Conservation (phyloP, 2,329 filamentous ascomycete species). For the Cryphonectria naterciae region DNA sequence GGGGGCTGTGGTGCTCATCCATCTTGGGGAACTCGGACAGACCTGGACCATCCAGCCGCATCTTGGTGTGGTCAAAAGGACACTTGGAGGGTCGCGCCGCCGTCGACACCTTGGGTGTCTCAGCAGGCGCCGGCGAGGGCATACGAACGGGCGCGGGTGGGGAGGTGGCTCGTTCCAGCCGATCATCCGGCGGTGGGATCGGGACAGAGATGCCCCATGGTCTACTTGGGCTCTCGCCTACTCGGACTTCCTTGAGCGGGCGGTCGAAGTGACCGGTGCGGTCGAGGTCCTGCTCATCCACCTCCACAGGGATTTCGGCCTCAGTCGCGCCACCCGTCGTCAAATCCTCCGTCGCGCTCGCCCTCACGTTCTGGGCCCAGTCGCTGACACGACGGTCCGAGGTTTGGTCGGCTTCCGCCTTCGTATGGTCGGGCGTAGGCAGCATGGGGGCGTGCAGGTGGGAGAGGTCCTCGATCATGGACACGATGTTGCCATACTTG, state of each 20-base stretch:
- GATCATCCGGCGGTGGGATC: conserved; percentile 40
- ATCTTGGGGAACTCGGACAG: conserved; percentile 26
- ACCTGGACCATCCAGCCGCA: conserved; percentile 29
- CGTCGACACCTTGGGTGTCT: conserved; percentile 24
- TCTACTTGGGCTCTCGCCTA: conserved; percentile 89
- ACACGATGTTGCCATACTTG: conserved; percentile 90
- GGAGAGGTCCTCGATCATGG: conserved; percentile 91
- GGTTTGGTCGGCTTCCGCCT: conserved; percentile 46
- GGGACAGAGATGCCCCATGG: conserved; percentile 86
- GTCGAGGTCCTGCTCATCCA: conserved; percentile 58
- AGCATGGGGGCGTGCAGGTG: conserved; percentile 88
- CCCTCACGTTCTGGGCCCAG: conserved; percentile 81
- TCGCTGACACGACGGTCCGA: conserved; percentile 77
- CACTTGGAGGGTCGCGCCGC: conserved; percentile 51
- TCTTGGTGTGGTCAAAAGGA: conserved; percentile 53
- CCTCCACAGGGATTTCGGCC: conserved; percentile 44
- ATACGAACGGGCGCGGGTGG: conserved; percentile 62
- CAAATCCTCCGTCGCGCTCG: conserved; percentile 45
- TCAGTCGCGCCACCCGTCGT: conserved; percentile 37
- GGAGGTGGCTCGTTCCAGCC: conserved; percentile 58
- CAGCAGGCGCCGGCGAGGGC: conserved; percentile 43
- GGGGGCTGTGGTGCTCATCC: conserved; percentile 28
- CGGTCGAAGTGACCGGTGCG: conserved; percentile 80
- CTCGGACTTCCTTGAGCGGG: conserved; percentile 83
- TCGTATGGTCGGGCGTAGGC: conserved; percentile 59